phyloP scores from a whole-genome alignment of 2,329 filamentous ascomycete genomes.

The Cladosporium cucumerinum region DNA sequence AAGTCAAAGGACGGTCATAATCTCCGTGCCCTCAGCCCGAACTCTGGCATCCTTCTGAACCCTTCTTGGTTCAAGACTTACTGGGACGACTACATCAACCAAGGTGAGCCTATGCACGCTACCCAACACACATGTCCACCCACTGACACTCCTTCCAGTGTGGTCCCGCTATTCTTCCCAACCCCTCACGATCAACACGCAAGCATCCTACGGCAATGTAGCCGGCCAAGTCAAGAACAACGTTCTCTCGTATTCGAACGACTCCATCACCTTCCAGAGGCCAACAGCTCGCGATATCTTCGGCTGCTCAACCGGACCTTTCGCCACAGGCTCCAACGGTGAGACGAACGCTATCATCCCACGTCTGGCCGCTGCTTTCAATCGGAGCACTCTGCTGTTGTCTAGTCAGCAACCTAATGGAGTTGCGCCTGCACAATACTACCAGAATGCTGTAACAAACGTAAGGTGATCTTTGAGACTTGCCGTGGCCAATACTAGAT shows the following conservation, averaged over 20 bases:
- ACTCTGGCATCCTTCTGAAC: conserved; percentile 46
- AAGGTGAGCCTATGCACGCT: conserved; percentile 20
- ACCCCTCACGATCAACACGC: conserved; percentile 60
- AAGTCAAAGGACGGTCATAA: conserved; percentile 34
- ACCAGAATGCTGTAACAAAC: conserved; percentile 30
- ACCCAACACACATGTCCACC: neutral
- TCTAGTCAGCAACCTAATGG: conserved; percentile 38
- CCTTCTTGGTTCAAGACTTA: conserved; percentile 49
- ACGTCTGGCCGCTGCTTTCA: conserved; percentile 71
- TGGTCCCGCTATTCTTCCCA: conserved; percentile 47
- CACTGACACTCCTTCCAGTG: conserved; percentile 31
- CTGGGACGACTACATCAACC: conserved; percentile 51
- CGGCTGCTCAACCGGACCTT: conserved; percentile 62
- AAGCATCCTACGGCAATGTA: conserved; percentile 52
- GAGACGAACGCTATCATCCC: conserved; percentile 61
- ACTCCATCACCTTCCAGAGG: conserved; percentile 49
- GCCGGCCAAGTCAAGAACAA: conserved; percentile 38
- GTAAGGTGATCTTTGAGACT: conserved; percentile 21
- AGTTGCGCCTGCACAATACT: conserved; percentile 29
- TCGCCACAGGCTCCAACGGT: conserved; percentile 45
- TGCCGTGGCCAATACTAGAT: neutral
- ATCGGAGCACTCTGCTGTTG: conserved; percentile 64
- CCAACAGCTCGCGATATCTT: conserved; percentile 64
- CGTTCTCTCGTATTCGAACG: conserved; percentile 40
- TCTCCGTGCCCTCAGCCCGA: conserved; percentile 44